These are phyloP conservation scores for Vachellia pachyceras DNA, from an alignment of 306 rosid species.

Conservation along the genomic window DNA sequence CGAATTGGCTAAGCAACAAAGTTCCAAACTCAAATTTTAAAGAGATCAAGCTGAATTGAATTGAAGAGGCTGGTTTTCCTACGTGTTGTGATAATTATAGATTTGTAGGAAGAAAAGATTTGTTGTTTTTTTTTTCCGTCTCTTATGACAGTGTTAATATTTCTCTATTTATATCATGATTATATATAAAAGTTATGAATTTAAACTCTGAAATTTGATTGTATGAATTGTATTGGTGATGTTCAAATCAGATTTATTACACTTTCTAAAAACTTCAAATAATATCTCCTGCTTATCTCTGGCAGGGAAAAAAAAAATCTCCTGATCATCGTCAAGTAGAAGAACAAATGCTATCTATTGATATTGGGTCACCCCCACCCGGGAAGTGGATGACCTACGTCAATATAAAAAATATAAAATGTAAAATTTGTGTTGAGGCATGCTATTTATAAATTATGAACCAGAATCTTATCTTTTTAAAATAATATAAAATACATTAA, in stretches of 20 bases:
- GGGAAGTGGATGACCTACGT: constrained; percentile 13
- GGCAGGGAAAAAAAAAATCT: neutral
- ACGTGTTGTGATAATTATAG: neutral
- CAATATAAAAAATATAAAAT: neutral
- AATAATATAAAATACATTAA: neutral
- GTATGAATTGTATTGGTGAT: neutral
- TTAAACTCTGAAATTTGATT: neutral
- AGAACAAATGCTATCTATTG: neutral
- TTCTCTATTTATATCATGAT: neutral
- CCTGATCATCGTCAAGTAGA: neutral
- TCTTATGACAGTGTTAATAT: neutral
- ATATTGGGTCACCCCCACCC: neutral
- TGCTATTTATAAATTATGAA: neutral
- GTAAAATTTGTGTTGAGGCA: neutral
- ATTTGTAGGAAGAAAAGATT: neutral
- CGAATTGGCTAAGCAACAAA: neutral
- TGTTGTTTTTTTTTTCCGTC: neutral
- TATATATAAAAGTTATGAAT: neutral
- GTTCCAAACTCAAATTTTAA: neutral
- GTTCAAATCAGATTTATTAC: neutral
- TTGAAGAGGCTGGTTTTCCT: neutral
- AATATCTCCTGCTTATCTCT: neutral
- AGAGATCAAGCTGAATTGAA: neutral
- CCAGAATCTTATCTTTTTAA: neutral
- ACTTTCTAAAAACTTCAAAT: neutral